Conservation (phyloP, 2,329 filamentous ascomycete species). For the Arthrobotrys musiformis region DNA sequence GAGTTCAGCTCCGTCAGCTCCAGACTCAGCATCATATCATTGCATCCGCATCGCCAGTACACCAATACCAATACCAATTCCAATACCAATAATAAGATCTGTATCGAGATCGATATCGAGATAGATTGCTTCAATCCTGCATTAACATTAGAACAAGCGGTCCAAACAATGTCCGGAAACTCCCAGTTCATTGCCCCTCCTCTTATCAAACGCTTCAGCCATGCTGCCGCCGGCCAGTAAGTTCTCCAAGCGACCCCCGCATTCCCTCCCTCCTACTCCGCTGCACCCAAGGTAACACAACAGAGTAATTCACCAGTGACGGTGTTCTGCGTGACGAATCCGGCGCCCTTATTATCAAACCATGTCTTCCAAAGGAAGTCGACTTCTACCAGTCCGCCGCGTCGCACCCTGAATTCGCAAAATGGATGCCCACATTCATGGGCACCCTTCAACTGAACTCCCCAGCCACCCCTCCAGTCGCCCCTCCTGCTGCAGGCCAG, state of each 20-base stretch:
- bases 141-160: neutral
- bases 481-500: constrained; percentile 25
- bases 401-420: constrained; percentile 77
- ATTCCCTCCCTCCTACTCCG: neutral
- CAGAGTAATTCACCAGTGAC: constrained; percentile 72
- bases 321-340: constrained; percentile 86
- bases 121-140: neutral
- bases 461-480: constrained; percentile 62
- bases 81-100: too few relatives aligned
- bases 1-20: neutral
- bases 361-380: constrained; percentile 85
- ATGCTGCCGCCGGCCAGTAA: constrained; percentile 87
- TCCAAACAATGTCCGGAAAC: neutral
- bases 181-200: constrained; percentile 45
- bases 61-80: neutral
- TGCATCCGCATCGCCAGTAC: neutral
- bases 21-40: neutral
- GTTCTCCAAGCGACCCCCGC: constrained; percentile 67
- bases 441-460: constrained; percentile 79
- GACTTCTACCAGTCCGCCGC: constrained; percentile 83
- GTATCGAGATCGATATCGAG: too few relatives aligned
- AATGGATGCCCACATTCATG: constrained; percentile 85
- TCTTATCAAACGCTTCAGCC: constrained; percentile 69
- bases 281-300: constrained; percentile 20
- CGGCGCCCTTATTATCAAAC: constrained; percentile 91